phyloP scores from a whole-genome alignment of 1,284 basidiomycete genomes.

The Cutaneotrichosporon curvatum region DNA sequence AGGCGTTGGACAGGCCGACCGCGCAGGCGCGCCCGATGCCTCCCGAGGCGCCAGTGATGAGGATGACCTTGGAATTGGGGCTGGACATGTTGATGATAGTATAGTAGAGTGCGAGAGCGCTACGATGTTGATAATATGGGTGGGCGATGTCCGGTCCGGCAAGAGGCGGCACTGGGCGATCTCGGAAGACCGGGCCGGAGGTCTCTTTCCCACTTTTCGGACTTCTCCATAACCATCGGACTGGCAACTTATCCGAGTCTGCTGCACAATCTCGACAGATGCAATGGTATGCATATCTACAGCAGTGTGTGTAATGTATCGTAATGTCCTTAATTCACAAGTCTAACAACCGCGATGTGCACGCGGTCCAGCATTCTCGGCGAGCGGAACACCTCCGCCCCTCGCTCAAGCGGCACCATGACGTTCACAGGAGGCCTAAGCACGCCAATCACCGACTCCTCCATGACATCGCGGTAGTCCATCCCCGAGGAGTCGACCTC shows the following conservation, averaged over 20 bases:
- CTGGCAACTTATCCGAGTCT: too few relatives aligned
- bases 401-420: constrained; percentile 37
- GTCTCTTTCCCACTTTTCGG: too few relatives aligned
- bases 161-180: too few relatives aligned
- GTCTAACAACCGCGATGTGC: background rate
- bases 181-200: too few relatives aligned
- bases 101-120: too few relatives aligned
- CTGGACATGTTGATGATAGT: too few relatives aligned
- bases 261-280: too few relatives aligned
- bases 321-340: background rate
- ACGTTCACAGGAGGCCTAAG: constrained; percentile 29
- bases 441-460: constrained; percentile 30
- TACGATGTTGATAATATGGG: too few relatives aligned
- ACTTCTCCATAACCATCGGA: too few relatives aligned
- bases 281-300: too few relatives aligned
- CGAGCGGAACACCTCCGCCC: constrained; percentile 28
- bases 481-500: constrained; percentile 40
- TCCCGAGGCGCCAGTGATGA: constrained; percentile 44
- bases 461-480: constrained; percentile 42
- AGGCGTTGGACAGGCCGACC: constrained; percentile 51
- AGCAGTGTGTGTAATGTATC: too few relatives aligned
- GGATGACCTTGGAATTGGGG: constrained; percentile 23
- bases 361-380: background rate
- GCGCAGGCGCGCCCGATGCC: constrained; percentile 53
- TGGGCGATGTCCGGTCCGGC: too few relatives aligned